A percentile compares a stretch with the other conserved stretches of the same genome.
Conservation (phyloP, 495 filamentous ascomycete genomes). For the Gamarada debralockiae region DNA sequence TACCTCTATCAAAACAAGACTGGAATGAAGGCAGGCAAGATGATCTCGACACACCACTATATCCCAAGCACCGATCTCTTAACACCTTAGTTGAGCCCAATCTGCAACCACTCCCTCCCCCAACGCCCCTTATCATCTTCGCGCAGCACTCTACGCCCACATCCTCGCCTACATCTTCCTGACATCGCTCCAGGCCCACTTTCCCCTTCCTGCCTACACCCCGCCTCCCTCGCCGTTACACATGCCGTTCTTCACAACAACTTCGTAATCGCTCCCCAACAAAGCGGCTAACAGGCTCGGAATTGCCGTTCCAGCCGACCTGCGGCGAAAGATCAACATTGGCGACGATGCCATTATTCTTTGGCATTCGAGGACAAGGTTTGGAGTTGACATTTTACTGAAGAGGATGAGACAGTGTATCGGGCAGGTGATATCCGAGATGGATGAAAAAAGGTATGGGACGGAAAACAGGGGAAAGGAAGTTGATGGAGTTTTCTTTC, state of each 20-base stretch:
- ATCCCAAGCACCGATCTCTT: background rate
- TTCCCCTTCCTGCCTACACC: constrained; percentile 28
- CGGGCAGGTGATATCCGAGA: background rate
- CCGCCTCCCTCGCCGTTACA: constrained; percentile 8
- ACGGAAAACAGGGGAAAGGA: background rate
- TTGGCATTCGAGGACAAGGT: background rate
- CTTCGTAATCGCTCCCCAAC: background rate
- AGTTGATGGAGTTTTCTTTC: background rate
- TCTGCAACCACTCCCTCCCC: constrained; percentile 52
- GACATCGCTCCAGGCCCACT: constrained; percentile 28
- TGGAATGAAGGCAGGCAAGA: background rate
- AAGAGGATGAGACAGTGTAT: constrained; percentile 5
- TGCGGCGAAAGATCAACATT: background rate
- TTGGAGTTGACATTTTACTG: background rate
- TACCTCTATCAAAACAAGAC: background rate
- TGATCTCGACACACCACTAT: too few relatives aligned
- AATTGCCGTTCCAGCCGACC: background rate
- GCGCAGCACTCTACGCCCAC: constrained; percentile 61
- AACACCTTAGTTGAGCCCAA: background rate
- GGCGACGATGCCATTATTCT: background rate
- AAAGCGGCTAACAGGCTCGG: constrained; percentile 3
- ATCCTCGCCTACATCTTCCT: constrained; percentile 61
- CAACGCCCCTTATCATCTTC: constrained; percentile 45
- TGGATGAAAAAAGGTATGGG: background rate
- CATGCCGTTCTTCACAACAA: background rate